A percentile compares a stretch with the other conserved stretches of the same genome.
These are phyloP conservation scores for Iris macrosiphon DNA, from an alignment of 106 monocot species.

Conservation along the genomic window DNA sequence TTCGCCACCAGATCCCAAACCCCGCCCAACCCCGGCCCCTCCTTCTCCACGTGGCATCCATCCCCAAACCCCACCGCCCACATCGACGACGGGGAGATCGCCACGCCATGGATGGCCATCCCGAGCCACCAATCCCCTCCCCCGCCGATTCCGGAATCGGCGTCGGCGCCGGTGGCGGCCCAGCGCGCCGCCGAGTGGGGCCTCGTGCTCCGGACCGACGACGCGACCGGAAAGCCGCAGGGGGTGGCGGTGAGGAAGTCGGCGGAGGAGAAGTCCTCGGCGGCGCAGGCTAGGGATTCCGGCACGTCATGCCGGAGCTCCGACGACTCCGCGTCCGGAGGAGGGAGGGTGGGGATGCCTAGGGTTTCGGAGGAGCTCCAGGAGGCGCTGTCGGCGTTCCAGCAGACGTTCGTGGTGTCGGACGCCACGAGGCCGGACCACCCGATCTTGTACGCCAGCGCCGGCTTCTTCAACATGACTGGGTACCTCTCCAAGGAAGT, in stretches of 20 bases:
- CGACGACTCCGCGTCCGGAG: slow-evolving; percentile 47
- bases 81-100: slow-evolving; percentile 13
- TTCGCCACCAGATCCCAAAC: slow-evolving; percentile 15
- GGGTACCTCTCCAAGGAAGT: slow-evolving; percentile 85
- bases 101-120: slow-evolving; percentile 58
- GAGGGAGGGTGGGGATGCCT: slow-evolving; percentile 29
- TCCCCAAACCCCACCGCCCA: neutral
- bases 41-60: slow-evolving; percentile 27
- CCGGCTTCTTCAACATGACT: slow-evolving; percentile 94
- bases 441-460: slow-evolving; percentile 93
- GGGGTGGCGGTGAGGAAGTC: slow-evolving; percentile 63
- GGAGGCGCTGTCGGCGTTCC: slow-evolving; percentile 90
- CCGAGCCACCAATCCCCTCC: neutral
- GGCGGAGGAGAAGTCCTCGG: slow-evolving; percentile 16
- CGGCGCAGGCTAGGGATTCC: slow-evolving; percentile 23
- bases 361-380: slow-evolving; percentile 87
- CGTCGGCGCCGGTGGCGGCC: slow-evolving; percentile 35
- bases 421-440: slow-evolving; percentile 75
- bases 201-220: slow-evolving; percentile 74
- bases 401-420: slow-evolving; percentile 94
- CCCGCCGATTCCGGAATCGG: neutral
- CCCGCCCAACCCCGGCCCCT: slow-evolving; percentile 6
- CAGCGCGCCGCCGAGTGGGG: slow-evolving; percentile 95
- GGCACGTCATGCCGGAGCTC: slow-evolving; percentile 44
- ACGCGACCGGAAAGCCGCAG: slow-evolving; percentile 75